Evolutionary conservation across 805 yeast genomes (phyloP), one percentile per base, ranked within the genome.

Genomic region (Metschnikowia anglica): DNA sequence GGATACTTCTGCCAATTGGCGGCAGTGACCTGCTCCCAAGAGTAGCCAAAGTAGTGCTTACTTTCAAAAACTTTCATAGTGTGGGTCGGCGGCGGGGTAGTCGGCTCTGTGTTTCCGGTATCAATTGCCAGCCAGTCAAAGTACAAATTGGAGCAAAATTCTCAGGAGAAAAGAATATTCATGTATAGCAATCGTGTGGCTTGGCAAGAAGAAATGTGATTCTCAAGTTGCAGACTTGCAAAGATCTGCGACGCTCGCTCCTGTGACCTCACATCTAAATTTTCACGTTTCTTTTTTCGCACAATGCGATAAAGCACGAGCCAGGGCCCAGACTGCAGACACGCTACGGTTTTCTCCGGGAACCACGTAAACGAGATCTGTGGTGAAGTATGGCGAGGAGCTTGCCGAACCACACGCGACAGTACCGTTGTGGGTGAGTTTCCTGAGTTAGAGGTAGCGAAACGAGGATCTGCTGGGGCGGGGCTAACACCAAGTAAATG

Each of bases 1-100:
- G 99, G 99, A 65, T 91, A 91, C 55, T 91, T 91, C 52, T 79
- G 81, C 99, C 99, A 91, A 65, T 90, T 89, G 39, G 98, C 97
- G 1, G 95, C 89, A 0, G 96, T 85, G 19, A 91, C 96, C 54
- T 85, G 88, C 19, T 85, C 95, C 97, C 98, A 91, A 0, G 95
- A 79, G 59, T 93, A 90, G 42, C 80, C 70, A 62, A 88, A 91
- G 31, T 66, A 70, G 61, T 85, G 91, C 15, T 73, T 64, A 29
- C 85, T 76, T 31, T 79, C 79, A 60, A 88, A 90, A 35, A 91
- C 71, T 63, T 84, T 88, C 99, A 91, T 91, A 28, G 27, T 30
- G 16, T 28, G 18, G n/a, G n/a, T n/a, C n/a, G n/a, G n/a, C n/a
- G n/a, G n/a, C n/a, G n/a, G n/a, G n/a, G n/a, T n/a, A n/a, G n/a